phyloP scores from a whole-genome alignment of 257 asterid species.

The Capsicum rhomboideum region DNA sequence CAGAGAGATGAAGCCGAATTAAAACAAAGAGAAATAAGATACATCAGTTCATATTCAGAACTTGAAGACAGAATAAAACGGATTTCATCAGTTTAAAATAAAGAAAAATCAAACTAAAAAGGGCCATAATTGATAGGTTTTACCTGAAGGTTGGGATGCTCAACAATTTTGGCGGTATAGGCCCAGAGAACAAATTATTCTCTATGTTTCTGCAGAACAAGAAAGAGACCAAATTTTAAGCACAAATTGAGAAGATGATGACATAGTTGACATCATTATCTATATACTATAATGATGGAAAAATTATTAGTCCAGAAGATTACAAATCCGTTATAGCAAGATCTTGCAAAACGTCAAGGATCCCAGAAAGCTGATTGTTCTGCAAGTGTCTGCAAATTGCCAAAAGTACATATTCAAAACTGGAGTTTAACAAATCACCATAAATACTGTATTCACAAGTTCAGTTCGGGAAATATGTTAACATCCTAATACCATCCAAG shows the following conservation, averaged over 20 bases:
- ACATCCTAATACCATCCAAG: background rate
- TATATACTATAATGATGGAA: background rate
- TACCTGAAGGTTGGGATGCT: conserved; percentile 79
- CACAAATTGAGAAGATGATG: background rate
- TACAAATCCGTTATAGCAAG: conserved; percentile 80
- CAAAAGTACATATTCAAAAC: conserved; percentile 4
- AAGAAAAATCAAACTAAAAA: background rate
- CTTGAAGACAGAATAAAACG: background rate
- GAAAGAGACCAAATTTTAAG: background rate
- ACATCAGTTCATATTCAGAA: background rate
- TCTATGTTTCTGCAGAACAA: conserved; percentile 53
- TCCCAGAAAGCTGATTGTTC: conserved; percentile 73
- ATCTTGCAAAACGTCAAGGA: conserved; percentile 74
- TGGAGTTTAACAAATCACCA: background rate
- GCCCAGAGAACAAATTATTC: conserved; percentile 90
- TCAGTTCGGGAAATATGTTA: background rate
- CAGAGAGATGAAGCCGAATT: background rate
- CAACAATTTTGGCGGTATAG: conserved; percentile 61
- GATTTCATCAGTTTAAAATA: background rate
- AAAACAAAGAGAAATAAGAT: background rate
- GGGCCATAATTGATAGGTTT: background rate
- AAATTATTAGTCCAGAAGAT: conserved; percentile 4
- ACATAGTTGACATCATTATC: background rate
- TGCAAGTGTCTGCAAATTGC: conserved; percentile 65
- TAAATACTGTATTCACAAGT: background rate